These are phyloP conservation scores for Salmacisia buchloeana DNA, from an alignment of 1,284 basidiomycete genomes.

Conservation along the genomic window DNA sequence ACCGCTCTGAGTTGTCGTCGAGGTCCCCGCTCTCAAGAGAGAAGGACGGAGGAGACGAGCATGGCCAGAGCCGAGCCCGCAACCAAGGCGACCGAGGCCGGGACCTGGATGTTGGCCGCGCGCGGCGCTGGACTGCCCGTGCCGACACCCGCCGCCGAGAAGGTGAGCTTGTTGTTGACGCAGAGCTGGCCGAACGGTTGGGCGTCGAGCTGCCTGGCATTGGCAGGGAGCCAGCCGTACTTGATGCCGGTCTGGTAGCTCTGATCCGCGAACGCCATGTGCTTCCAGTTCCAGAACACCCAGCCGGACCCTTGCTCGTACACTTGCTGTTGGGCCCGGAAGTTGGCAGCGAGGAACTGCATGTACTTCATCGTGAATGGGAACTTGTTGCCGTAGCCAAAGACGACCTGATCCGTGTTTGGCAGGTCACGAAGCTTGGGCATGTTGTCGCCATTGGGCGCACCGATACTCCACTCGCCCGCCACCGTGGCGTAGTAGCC, in stretches of 20 bases:
- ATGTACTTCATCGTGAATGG: conserved; percentile 31
- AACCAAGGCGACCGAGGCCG: not conserved
- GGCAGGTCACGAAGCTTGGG: conserved; percentile 27
- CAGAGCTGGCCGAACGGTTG: not conserved
- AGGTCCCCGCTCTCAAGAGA: too few species aligned
- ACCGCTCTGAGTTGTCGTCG: too few species aligned
- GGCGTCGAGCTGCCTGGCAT: not conserved
- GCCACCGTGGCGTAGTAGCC: conserved; percentile 36
- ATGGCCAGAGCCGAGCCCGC: too few species aligned
- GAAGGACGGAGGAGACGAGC: too few species aligned
- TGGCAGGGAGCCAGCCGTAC: conserved; percentile 36
- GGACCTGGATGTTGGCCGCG: too few species aligned
- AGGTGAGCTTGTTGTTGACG: not conserved
- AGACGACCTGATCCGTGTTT: conserved; percentile 27
- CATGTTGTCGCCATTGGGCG: conserved; percentile 32
- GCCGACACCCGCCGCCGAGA: not conserved
- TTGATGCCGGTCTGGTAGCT: conserved; percentile 46
- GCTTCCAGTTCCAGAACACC: conserved; percentile 79
- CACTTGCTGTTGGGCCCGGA: conserved; percentile 9
- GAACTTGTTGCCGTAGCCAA: conserved; percentile 30
- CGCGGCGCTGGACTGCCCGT: not conserved
- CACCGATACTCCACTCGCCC: conserved; percentile 31
- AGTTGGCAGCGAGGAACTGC: conserved; percentile 16
- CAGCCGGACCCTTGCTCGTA: conserved; percentile 51
- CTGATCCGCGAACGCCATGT: conserved; percentile 49